These are phyloP conservation scores for Pythium angustatum DNA, from an alignment of 352 stramenopile genomes.

Conservation along the genomic window DNA sequence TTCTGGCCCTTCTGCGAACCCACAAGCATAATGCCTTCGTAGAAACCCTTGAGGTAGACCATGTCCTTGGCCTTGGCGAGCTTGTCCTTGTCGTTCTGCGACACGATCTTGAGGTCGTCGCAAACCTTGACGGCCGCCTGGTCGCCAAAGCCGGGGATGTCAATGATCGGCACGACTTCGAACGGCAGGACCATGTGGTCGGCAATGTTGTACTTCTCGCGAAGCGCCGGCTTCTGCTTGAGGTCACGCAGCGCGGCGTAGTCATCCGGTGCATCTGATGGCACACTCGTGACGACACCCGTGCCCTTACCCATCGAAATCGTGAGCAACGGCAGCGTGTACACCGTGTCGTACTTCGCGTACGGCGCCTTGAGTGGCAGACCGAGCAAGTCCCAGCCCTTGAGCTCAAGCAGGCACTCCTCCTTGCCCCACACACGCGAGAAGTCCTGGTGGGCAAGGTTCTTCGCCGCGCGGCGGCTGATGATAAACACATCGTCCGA, in stretches of 20 bases:
- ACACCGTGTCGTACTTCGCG: constrained; percentile 97
- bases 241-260: constrained; percentile 98
- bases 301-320: constrained; percentile 99
- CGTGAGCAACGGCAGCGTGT: constrained; percentile 98
- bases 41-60: constrained; percentile 99
- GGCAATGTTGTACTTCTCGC: constrained; percentile 98
- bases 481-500: constrained; percentile 96
- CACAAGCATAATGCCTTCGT: constrained; percentile 97
- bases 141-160: constrained; percentile 98
- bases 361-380: constrained; percentile 95
- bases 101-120: constrained; percentile 98
- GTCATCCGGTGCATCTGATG: constrained; percentile 98
- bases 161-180: constrained; percentile 99
- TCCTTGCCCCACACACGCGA: constrained; percentile 88
- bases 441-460: constrained; percentile 95
- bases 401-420: constrained; percentile 90
- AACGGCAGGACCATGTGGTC: constrained; percentile 98
- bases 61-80: constrained; percentile 98
- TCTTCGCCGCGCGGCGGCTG: constrained; percentile 90
- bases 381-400: constrained; percentile 96
- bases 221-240: constrained; percentile 98
- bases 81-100: constrained; percentile 99
- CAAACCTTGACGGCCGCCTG: constrained; percentile 95
- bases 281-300: constrained; percentile 98
- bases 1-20: constrained; percentile 95